Evolutionary conservation across 179 eudicot species (phyloP).

Genomic region (Silene noctiflora): DNA sequence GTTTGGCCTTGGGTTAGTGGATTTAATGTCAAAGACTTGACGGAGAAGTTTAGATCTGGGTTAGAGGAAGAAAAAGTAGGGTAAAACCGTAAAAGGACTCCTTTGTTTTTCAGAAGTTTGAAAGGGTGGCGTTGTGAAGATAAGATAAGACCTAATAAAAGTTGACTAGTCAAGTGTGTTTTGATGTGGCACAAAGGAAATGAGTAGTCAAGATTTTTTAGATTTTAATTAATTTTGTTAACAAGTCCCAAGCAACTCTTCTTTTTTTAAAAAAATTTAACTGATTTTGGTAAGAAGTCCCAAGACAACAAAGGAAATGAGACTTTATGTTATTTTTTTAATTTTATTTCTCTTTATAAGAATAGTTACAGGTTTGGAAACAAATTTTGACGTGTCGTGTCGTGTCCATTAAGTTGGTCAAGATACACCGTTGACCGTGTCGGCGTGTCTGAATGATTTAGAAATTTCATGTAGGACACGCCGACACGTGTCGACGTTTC

Average conservation of each 20-base stretch:
- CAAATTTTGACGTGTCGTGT: background rate
- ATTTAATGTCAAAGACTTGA: no score
- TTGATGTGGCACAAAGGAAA: background rate
- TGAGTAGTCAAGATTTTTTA: background rate
- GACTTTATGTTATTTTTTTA: no score
- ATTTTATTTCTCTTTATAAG: background rate
- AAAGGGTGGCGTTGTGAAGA: background rate
- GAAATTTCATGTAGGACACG: background rate
- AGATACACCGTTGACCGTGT: background rate
- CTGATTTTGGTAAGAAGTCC: no score
- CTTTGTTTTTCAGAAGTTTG: background rate
- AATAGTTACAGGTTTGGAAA: no score
- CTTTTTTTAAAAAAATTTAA: no score
- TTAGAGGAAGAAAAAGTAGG: background rate
- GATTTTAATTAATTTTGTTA: background rate
- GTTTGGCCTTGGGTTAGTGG: no score
- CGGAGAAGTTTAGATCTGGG: background rate
- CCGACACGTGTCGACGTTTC: background rate
- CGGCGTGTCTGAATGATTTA: background rate
- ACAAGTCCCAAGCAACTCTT: background rate
- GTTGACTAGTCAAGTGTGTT: no score
- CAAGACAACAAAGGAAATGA: no score
- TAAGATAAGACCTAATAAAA: no score
- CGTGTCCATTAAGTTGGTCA: background rate
- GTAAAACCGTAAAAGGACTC: no score